Evolutionary conservation across 495 filamentous ascomycete genomes (phyloP).

Genomic region (Letharia lupina): DNA sequence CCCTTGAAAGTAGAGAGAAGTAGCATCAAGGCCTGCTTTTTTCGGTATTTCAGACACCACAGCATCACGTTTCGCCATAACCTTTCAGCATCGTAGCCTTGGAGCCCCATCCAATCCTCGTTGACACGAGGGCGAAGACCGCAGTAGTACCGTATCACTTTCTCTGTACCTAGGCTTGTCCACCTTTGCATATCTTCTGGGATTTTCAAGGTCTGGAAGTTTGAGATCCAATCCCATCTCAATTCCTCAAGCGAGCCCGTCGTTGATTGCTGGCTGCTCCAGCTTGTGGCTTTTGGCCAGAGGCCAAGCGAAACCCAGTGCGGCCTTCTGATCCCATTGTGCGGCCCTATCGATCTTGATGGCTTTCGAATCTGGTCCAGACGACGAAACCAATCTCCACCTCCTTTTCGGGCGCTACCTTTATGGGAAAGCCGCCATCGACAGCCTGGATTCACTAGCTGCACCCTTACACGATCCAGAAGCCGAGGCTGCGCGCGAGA

Average conservation of each 20-base stretch:
- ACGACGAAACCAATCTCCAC: background rate
- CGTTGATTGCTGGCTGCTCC: background rate
- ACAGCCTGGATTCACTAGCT: background rate
- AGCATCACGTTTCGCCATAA: conserved; percentile 48
- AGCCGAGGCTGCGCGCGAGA: background rate
- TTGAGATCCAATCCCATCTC: background rate
- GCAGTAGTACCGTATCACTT: background rate
- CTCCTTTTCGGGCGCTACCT: background rate
- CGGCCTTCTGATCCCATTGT: background rate
- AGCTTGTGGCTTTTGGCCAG: background rate
- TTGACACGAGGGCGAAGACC: background rate
- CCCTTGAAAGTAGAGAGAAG: conserved; percentile 40
- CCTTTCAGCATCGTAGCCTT: background rate
- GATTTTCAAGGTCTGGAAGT: background rate
- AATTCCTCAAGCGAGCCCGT: background rate
- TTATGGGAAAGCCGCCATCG: background rate
- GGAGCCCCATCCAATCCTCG: background rate
- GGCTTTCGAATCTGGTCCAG: background rate
- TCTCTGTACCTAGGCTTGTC: background rate
- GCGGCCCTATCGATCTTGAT: background rate
- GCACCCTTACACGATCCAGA: background rate
- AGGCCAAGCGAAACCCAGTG: background rate
- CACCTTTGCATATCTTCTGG: background rate
- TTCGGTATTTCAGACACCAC: conserved; percentile 41
- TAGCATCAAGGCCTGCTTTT: conserved; percentile 37